These are phyloP conservation scores for Acer saccharum DNA, from an alignment of 345 rosid species.

Conservation along the genomic window DNA sequence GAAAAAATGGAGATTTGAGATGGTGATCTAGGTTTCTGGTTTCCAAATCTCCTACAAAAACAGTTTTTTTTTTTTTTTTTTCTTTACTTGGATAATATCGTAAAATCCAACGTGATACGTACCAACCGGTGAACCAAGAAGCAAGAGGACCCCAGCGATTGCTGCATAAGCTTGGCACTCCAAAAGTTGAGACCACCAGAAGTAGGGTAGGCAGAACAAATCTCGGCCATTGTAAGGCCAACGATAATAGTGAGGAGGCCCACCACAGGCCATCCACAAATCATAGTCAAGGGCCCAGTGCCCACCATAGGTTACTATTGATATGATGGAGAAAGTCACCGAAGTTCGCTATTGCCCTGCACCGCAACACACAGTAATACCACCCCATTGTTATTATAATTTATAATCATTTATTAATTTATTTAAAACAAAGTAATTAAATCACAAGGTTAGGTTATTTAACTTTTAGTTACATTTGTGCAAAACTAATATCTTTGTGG, in stretches of 20 bases:
- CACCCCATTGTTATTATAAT: neutral
- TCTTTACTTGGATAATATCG: no score
- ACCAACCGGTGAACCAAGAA: slow-evolving; percentile 75
- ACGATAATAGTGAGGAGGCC: slow-evolving; percentile 42
- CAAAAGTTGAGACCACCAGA: slow-evolving; percentile 64
- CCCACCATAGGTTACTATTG: slow-evolving; percentile 54
- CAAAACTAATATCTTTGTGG: no score
- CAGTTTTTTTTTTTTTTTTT: no score
- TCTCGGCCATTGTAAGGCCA: slow-evolving; percentile 62
- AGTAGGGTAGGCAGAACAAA: slow-evolving; percentile 63
- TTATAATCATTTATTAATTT: no score
- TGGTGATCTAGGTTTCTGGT: no score
- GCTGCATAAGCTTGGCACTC: slow-evolving; percentile 60
- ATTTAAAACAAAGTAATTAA: no score
- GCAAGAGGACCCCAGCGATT: slow-evolving; percentile 53
- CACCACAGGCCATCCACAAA: slow-evolving; percentile 57
- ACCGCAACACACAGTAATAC: neutral
- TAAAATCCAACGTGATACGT: slow-evolving; percentile 2
- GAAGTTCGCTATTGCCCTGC: slow-evolving; percentile 53
- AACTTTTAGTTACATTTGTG: no score
- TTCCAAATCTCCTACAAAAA: no score
- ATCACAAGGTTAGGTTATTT: no score
- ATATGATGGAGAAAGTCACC: slow-evolving; percentile 49
- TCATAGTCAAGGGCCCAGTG: slow-evolving; percentile 56
- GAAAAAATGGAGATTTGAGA: no score